Base-by-base conservation (phyloP, 2,329 filamentous ascomycete genomes). In the Fonsecaea nubica region DNA sequence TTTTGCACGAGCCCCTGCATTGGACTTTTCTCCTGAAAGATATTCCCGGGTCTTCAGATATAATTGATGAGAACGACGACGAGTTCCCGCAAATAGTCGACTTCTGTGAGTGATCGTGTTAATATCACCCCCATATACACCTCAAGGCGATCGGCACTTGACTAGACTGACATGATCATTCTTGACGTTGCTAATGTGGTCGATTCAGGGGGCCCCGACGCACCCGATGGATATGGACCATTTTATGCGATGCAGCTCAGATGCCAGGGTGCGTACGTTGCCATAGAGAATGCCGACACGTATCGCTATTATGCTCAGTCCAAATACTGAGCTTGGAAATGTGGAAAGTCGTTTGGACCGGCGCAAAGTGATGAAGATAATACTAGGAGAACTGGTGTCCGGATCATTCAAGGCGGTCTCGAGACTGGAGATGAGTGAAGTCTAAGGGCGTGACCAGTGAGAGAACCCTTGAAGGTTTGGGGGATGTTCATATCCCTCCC, bases 1-100 rank as follows among this genome's bases (percentile, higher is more conserved):
- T 65, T 9, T 33, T 65, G 50, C 63, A 65, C 38, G 63, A 65
- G 50, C 50, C 57, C 36, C 61, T 65, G 38, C 63, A 65, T 53
- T 65, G 63, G 63, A 60, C 42, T 18, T 59, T 53, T 45, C 21
- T 64, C 12, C 21, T 60, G 25, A 33, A 59, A 18, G 50, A 62
- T 52, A 45, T 65, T 3, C 48, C 48, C 3, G 32, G 50, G 5
- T 65, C 53, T 35, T 42, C 53, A 12, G 56, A 57, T 40, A 48
- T 50, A 32, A 62, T 65, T 32, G 30, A 45, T 9, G 33, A 60
- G 32, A 60, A 61, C 30, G 50, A 55, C 15, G 62, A 58, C 18
- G 56, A 57, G 1, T 42, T 59, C 8, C 60, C 60, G 1, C 60
- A 62, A 35, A 60, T 64, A 30, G 21, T 21, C 12, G 59, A 62